A percentile compares a stretch with the other conserved stretches of the same genome.
phyloP scores from a whole-genome alignment of 352 stramenopile genomes.

The Globisporangium apiculatum region DNA sequence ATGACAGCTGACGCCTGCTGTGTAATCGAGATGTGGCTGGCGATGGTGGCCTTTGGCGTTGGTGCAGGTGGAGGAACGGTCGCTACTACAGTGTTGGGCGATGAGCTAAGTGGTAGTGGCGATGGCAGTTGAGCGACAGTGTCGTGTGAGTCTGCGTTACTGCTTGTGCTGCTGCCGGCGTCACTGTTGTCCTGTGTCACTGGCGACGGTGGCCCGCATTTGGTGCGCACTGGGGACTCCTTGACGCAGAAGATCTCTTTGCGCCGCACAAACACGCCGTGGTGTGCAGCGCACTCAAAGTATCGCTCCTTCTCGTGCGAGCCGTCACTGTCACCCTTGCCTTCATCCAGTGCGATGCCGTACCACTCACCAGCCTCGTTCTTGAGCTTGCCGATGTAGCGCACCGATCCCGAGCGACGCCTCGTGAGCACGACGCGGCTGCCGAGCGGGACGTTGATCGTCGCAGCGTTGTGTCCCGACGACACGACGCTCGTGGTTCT shows the following conservation, averaged over 20 bases:
- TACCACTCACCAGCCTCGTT: conserved; percentile 62
- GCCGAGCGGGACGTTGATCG: conserved; percentile 43
- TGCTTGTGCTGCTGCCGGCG: conserved; percentile 26
- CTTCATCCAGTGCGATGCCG: conserved; percentile 52
- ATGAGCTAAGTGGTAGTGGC: too few relatives aligned
- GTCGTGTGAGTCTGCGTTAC: conserved; percentile 21
- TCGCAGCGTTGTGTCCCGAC: conserved; percentile 6
- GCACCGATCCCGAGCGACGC: conserved; percentile 43
- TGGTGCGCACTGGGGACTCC: conserved; percentile 24
- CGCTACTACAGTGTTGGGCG: background rate
- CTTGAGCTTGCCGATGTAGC: conserved; percentile 52
- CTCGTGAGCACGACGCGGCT: conserved; percentile 50
- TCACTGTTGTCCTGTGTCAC: conserved; percentile 31
- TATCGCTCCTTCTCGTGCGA: conserved; percentile 38
- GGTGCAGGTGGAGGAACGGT: background rate
- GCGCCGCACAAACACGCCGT: conserved; percentile 55
- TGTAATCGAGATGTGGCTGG: background rate
- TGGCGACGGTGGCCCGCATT: conserved; percentile 33
- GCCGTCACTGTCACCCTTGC: conserved; percentile 52
- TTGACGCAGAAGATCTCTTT: conserved; percentile 52
- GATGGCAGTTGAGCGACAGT: conserved; percentile 1
- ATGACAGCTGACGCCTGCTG: conserved; percentile 8
- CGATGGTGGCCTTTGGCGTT: background rate
- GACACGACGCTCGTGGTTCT: conserved; percentile 7
- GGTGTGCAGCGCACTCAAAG: conserved; percentile 41